Base-by-base conservation (phyloP, 2,329 filamentous ascomycete species). In the Microthyrium microscopicum region DNA sequence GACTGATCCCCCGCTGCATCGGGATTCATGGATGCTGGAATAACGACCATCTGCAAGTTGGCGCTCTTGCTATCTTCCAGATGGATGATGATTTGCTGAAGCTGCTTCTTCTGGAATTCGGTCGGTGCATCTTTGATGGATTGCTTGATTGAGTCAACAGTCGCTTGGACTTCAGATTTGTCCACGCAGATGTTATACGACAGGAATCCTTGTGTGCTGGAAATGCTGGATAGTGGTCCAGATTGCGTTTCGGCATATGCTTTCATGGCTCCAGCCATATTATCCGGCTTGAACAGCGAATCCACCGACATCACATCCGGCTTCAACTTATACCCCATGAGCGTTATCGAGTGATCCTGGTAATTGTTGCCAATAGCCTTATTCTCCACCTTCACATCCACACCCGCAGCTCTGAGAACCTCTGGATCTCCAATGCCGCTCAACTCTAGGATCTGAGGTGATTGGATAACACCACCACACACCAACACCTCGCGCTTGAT, bases 1-100 rank as follows among this genome's bases (percentile, higher is more conserved):
- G 48, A 51, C 18, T 51, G 29, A 9, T 42, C 39, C 12, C 39
- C 41, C 29, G 53, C 49, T 26, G 52, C 46, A 13, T 37, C 36
- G 26, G 22, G 22, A n/a, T n/a, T n/a, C n/a, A n/a, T n/a, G n/a
- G 9, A 9, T 9, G 20, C 28, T 31, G 7, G 26, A 17, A 26
- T 5, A n/a, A 36, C 13, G 13, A 36, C 12, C 13, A 33, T 25
- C 22, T 36, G 34, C 5, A 36, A 1, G 22, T 36, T 36, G 5
- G 34, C 34, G 3, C 29, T 33, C 5, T 15, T 20, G n/a, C 22
- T 24, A 29, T 30, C 28, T 8, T 36, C n/a, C 11, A 39, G 26
- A 16, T 39, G 37, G 5, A 22, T 12, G 29, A 39, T 36, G 20
- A 39, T 26, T 11, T 36, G 29, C 2, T 39, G 29, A 11, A 39